Evolutionary conservation across 2,329 filamentous ascomycete species (phyloP).

Genomic region (Exophiala viscosa): DNA sequence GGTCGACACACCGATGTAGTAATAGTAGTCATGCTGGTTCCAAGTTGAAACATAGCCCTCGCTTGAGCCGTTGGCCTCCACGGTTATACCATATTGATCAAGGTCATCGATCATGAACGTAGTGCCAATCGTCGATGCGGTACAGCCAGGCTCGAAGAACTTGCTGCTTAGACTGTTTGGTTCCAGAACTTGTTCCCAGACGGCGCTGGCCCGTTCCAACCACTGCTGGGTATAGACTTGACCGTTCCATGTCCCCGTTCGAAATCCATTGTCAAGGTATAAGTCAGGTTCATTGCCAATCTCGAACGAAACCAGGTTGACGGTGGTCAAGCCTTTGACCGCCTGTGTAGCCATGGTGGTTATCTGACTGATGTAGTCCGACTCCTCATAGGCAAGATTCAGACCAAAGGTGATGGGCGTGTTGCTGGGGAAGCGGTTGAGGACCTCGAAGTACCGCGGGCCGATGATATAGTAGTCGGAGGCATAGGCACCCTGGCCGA

Average conservation of each 20-base stretch:
- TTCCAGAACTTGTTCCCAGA: constrained; percentile 46
- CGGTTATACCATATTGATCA: constrained; percentile 39
- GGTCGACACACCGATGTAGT: constrained; percentile 48
- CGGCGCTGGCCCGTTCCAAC: constrained; percentile 41
- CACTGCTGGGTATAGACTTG: constrained; percentile 45
- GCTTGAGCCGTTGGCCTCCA: constrained; percentile 35
- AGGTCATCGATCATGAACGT: constrained; percentile 47
- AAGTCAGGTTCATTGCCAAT: constrained; percentile 34
- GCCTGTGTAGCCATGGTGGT: constrained; percentile 37
- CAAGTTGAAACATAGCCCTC: constrained; percentile 39
- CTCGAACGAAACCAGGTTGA: constrained; percentile 32
- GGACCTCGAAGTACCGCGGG: constrained; percentile 45
- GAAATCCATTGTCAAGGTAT: constrained; percentile 42
- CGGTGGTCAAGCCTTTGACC: constrained; percentile 21
- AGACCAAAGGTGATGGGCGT: constrained; percentile 51
- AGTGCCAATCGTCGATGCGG: constrained; percentile 50
- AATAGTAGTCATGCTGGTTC: constrained; percentile 56
- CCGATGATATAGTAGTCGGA: constrained; percentile 47
- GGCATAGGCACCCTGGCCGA: constrained; percentile 39
- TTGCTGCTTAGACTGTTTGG: constrained; percentile 38
- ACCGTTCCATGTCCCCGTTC: constrained; percentile 44
- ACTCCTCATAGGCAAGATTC: constrained; percentile 47
- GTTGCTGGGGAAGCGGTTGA: constrained; percentile 49
- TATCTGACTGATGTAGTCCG: constrained; percentile 45
- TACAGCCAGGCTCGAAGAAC: constrained; percentile 50